Conservation (phyloP, 768 basidiomycete genomes). For the Butyriboletus loyo region DNA sequence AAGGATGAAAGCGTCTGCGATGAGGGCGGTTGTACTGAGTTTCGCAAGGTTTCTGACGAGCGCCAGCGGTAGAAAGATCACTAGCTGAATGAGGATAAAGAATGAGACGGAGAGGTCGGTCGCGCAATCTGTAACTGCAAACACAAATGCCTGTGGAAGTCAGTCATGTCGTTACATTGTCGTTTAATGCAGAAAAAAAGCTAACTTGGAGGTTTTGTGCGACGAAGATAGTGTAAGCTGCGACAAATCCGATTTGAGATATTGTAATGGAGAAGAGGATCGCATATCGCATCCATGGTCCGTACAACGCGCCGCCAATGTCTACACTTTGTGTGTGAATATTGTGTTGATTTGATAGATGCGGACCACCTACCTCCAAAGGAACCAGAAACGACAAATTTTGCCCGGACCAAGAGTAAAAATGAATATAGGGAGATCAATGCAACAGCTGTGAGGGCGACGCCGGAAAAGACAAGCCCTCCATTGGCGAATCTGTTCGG, state of each 20-base stretch:
- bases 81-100: conserved; percentile 79
- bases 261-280: conserved; percentile 86
- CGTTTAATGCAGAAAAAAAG: background rate
- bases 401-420: conserved; percentile 83
- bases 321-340: conserved; percentile 44
- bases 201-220: conserved; percentile 76
- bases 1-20: conserved; percentile 95
- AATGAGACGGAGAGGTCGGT: conserved; percentile 65
- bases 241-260: conserved; percentile 86
- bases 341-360: background rate
- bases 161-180: background rate
- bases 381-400: conserved; percentile 85
- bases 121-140: conserved; percentile 74
- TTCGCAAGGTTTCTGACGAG: conserved; percentile 94
- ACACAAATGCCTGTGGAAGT: conserved; percentile 67
- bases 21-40: conserved; percentile 84
- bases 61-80: conserved; percentile 86
- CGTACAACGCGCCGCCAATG: conserved; percentile 90
- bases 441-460: conserved; percentile 79
- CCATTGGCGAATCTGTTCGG: conserved; percentile 84
- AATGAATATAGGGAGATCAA: conserved; percentile 89
- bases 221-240: conserved; percentile 95
- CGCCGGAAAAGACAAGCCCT: conserved; percentile 82
- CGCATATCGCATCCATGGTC: conserved; percentile 86
- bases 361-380: conserved; percentile 72